phyloP scores from a whole-genome alignment of 1,284 basidiomycete genomes.

The Fomitiporia mediterranea region DNA sequence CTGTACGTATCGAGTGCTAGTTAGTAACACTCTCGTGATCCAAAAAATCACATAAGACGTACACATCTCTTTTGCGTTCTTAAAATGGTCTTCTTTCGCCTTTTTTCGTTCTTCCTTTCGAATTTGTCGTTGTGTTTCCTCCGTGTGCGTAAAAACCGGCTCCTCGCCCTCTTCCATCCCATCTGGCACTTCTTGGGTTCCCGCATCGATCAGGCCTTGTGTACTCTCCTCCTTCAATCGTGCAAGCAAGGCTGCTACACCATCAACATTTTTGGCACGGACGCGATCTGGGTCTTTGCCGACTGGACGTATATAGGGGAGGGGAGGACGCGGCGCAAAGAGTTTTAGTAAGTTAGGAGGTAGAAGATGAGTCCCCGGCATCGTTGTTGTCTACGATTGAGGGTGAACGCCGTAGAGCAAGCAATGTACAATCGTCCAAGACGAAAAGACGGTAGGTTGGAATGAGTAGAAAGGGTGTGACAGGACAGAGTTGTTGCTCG shows the following conservation, averaged over 20 bases:
- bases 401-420: too few species aligned
- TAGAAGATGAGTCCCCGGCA: conserved; percentile 83
- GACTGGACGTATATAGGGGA: conserved; percentile 80
- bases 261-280: conserved; percentile 62
- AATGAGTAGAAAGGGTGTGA: too few species aligned
- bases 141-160: conserved; percentile 68
- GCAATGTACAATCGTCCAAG: too few species aligned
- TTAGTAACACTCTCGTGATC: too few species aligned
- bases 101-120: conserved; percentile 78
- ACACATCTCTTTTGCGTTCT: conserved; percentile 81
- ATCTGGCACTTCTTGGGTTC: conserved; percentile 42
- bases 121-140: conserved; percentile 75
- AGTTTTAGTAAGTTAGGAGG: conserved; percentile 93
- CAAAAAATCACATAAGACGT: conserved; percentile 30
- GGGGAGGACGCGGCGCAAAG: conserved; percentile 86
- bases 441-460: not conserved
- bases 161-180: conserved; percentile 79
- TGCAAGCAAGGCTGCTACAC: conserved; percentile 71
- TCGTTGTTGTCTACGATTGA: conserved; percentile 30
- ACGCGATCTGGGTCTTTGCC: conserved; percentile 79
- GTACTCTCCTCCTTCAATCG: conserved; percentile 75
- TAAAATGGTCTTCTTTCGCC: conserved; percentile 75
- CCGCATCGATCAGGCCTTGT: conserved; percentile 54
- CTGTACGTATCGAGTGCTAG: conserved; percentile 41
- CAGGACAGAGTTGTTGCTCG: too few species aligned